Base-by-base conservation (phyloP, 805 yeast genomes). In the Barnettozyma vustinii region DNA sequence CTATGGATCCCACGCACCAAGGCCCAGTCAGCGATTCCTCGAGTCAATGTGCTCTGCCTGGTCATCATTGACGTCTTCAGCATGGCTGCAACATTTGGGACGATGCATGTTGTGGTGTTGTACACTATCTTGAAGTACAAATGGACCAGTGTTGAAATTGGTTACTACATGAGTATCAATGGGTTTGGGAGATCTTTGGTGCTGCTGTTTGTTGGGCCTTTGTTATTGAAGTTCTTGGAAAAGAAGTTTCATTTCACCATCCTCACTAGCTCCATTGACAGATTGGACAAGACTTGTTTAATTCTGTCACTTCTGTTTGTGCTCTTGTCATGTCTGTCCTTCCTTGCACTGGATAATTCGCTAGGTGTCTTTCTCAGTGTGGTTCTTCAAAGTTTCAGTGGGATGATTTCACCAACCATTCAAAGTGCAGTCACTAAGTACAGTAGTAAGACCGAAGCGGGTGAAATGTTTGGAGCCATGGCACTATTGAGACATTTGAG, bases 91-190 rank as follows among this genome's bases (percentile, higher is more conserved):
- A 50, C 60, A 4, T 57, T 53, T 18, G 64, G 64, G 1, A 51
- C 55, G 9, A 46, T 54, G 45, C 56, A 52, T 16, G 55, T 56
- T 2, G 44, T 55, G 1, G 47, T 54, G 5, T 48, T 56, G 3
- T 60, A 52, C 41, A 45, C 60, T 6, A 56, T 60, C 33, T 35
- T 56, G 21, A 40, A 48, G n/a, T 58, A 42, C 32, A 25, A 52
- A 2, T 60, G 62, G 62, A 44, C 56, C 2, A 52, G 59, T 23
- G 62, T 60, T 8, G 60, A 60, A 42, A 43, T 60, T 7, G 62
- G 64, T 2, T 60, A 58, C 46, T 58, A 48, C 47, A 56, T 57
- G 56, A 57, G 61, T 23, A 40, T 58, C 9, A 52, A 45, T 9
- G 62, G 64, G 9, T 54, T 57, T 40, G 61, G 62, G 4, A 52